Percentiles rank a stretch among this genome's conserved stretches.
Conservation (phyloP, 805 yeast species). For the Metschnikowia chrysomelidarum region DNA sequence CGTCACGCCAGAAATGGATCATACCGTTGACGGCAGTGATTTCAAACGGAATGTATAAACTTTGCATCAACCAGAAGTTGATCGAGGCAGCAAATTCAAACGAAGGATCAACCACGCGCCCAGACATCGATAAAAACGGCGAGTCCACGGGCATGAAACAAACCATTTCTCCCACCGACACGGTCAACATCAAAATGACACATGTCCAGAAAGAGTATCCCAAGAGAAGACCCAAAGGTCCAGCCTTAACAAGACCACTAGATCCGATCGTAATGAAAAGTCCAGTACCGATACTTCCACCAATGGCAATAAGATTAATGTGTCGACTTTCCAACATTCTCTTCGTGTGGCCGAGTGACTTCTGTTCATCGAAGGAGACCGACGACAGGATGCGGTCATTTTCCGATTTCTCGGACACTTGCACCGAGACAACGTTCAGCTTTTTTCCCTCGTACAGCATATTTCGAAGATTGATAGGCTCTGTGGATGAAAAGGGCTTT, state of each 20-base stretch:
- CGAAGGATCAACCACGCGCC: constrained; percentile 38
- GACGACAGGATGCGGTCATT: too few species aligned
- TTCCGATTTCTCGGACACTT: too few species aligned
- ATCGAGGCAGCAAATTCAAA: constrained; percentile 34
- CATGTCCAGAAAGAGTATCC: constrained; percentile 32
- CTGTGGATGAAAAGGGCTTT: too few species aligned
- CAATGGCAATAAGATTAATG: constrained; percentile 39
- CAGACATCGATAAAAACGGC: constrained; percentile 38
- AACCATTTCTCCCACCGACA: constrained; percentile 40
- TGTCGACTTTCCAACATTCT: constrained; percentile 28
- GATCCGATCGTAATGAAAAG: constrained; percentile 37
- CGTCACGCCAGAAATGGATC: constrained; percentile 52
- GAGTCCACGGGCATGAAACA: constrained; percentile 35
- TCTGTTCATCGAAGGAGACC: too few species aligned
- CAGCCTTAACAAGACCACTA: constrained; percentile 30
- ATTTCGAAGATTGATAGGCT: too few species aligned
- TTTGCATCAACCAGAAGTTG: constrained; percentile 43
- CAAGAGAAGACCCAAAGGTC: constrained; percentile 33
- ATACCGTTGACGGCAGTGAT: constrained; percentile 46
- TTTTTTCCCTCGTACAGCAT: too few species aligned
- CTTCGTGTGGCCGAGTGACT: constrained; percentile 16
- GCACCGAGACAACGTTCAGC: too few species aligned
- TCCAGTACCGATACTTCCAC: constrained; percentile 41
- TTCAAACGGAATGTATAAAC: constrained; percentile 31
- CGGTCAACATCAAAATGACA: constrained; percentile 30